phyloP scores from a whole-genome alignment of 768 basidiomycete genomes.

The Collybia sp. region DNA sequence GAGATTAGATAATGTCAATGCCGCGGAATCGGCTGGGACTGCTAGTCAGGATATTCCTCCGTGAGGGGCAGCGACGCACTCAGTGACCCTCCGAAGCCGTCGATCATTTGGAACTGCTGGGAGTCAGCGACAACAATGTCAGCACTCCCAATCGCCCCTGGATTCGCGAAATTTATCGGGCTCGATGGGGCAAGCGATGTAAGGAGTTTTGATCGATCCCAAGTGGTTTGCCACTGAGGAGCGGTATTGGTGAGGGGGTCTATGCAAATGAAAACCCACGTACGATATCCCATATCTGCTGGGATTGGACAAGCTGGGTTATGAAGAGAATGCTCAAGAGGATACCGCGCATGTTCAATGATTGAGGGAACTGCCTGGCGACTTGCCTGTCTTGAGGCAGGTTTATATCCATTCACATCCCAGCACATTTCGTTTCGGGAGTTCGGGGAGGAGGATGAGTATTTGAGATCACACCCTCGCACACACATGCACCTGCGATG shows the following conservation, averaged over 20 bases:
- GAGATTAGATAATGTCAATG: conserved; percentile 51
- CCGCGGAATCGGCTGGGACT: conserved; percentile 64
- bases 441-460: too few species aligned
- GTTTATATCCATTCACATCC: too few species aligned
- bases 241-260: conserved; percentile 1
- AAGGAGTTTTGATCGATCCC: conserved; percentile 48
- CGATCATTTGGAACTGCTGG: conserved; percentile 53
- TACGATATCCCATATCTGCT: conserved; percentile 52
- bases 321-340: not conserved
- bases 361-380: too few species aligned
- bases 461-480: too few species aligned
- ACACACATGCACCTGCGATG: too few species aligned
- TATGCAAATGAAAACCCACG: conserved; percentile 11
- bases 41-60: not conserved
- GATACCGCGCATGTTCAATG: too few species aligned
- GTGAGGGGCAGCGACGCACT: conserved; percentile 31
- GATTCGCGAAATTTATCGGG: conserved; percentile 55
- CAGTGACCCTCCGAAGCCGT: conserved; percentile 62
- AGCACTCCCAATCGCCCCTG: conserved; percentile 51
- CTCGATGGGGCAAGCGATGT: conserved; percentile 39
- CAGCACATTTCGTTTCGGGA: too few species aligned
- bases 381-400: too few species aligned
- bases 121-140: conserved; percentile 60
- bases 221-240: conserved; percentile 57
- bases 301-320: conserved; percentile 23